Evolutionary conservation across 768 basidiomycete genomes (phyloP).

Genomic region (Macrolepiota fuliginosa): DNA sequence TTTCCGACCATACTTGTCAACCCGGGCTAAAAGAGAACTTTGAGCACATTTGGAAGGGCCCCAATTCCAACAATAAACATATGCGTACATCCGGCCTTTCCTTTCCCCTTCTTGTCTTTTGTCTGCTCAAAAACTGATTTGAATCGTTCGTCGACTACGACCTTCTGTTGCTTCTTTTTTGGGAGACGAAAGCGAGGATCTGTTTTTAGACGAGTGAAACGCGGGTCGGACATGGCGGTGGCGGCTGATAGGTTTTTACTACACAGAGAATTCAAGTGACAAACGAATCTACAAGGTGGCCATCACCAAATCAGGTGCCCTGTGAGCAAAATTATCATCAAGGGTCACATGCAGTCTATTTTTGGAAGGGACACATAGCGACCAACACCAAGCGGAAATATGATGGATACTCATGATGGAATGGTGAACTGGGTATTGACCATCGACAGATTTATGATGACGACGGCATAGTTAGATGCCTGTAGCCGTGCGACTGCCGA

Average conservation of each 20-base stretch:
- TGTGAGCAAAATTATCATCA: not conserved
- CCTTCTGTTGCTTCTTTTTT: slow-evolving; percentile 75
- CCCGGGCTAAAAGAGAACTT: slow-evolving; percentile 39
- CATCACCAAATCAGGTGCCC: not conserved
- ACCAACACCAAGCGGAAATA: slow-evolving; percentile 14
- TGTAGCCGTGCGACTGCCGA: slow-evolving; percentile 1
- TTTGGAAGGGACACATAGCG: slow-evolving; percentile 15
- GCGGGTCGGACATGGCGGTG: slow-evolving; percentile 67
- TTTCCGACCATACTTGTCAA: slow-evolving; percentile 89
- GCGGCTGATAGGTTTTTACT: slow-evolving; percentile 3
- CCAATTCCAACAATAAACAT: slow-evolving; percentile 15
- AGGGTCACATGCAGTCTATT: slow-evolving; percentile 4
- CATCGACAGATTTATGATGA: not conserved
- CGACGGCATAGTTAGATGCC: not conserved
- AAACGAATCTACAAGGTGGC: not conserved
- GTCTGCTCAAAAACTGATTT: slow-evolving; percentile 64
- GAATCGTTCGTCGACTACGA: slow-evolving; percentile 91
- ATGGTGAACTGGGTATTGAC: not conserved
- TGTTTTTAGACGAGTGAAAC: slow-evolving; percentile 82
- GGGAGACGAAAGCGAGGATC: slow-evolving; percentile 93
- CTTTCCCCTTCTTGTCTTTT: slow-evolving; percentile 37
- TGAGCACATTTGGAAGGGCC: not conserved
- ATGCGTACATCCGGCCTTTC: slow-evolving; percentile 11
- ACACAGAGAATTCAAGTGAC: not conserved
- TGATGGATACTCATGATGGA: too few species aligned